A percentile compares a stretch with the other conserved stretches of the same genome.
Conservation (phyloP, 192 early-diverging fungal species). For the Phlyctochytrium bullatum region DNA sequence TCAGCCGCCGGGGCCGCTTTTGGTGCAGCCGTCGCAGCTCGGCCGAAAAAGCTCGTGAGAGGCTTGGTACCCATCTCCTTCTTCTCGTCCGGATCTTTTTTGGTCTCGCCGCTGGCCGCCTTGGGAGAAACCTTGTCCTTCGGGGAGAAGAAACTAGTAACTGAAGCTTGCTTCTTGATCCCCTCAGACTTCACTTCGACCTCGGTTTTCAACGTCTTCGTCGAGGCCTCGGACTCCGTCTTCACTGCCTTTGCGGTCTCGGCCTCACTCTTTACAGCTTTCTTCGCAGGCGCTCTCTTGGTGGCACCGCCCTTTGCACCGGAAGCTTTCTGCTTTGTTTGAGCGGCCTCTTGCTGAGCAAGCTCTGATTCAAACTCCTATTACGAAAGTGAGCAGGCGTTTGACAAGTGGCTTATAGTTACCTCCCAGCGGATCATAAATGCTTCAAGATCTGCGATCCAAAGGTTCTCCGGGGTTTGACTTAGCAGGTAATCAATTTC, state of each 20-base stretch:
- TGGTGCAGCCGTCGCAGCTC: too few relatives aligned
- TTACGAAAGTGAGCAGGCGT: neutral
- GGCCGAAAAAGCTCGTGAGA: neutral
- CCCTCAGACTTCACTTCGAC: conserved; percentile 61
- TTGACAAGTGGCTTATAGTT: neutral
- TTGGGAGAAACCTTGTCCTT: neutral
- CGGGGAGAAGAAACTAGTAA: conserved; percentile 40
- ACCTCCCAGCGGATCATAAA: conserved; percentile 82
- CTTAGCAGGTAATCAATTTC: conserved; percentile 66
- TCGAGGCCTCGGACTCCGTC: conserved; percentile 1
- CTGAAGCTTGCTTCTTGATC: conserved; percentile 64
- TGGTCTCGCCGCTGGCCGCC: too few relatives aligned
- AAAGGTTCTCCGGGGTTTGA: conserved; percentile 71
- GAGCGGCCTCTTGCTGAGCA: conserved; percentile 10
- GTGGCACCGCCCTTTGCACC: neutral
- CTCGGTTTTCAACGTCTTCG: conserved; percentile 12
- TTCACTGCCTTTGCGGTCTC: conserved; percentile 9
- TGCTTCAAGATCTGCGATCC: conserved; percentile 83
- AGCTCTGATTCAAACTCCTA: conserved; percentile 31
- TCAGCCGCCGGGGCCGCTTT: too few relatives aligned
- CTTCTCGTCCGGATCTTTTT: conserved; percentile 3
- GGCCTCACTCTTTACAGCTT: conserved; percentile 1
- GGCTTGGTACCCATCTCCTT: neutral
- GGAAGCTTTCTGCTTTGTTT: conserved; percentile 18
- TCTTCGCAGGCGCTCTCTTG: neutral